These are phyloP conservation scores for Trichosporon asahii DNA, from an alignment of 1,284 basidiomycete genomes.

Conservation along the genomic window DNA sequence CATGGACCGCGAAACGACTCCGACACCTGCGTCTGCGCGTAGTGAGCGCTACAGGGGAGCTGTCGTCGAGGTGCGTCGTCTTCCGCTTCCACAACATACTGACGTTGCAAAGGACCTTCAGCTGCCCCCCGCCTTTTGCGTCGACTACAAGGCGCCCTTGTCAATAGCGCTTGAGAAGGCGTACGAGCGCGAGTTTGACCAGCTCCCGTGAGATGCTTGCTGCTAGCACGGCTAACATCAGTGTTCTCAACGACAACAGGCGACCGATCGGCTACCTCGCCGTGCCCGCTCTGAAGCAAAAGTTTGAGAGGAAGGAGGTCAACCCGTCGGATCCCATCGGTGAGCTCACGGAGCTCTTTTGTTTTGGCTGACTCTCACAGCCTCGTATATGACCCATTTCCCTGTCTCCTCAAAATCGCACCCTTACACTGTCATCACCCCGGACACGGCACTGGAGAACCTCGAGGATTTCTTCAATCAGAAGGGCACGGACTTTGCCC, in stretches of 20 bases:
- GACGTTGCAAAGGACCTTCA: constrained; percentile 69
- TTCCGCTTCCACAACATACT: not conserved
- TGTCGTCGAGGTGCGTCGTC: constrained; percentile 59
- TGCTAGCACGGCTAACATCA: constrained; percentile 43
- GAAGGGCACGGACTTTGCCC: constrained; percentile 64
- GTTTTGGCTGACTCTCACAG: constrained; percentile 52
- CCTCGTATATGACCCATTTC: constrained; percentile 71
- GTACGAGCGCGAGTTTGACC: constrained; percentile 84
- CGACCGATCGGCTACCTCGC: constrained; percentile 79
- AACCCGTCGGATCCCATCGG: constrained; percentile 56
- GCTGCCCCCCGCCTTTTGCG: constrained; percentile 80
- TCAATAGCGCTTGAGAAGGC: constrained; percentile 73
- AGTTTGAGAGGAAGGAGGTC: constrained; percentile 70
- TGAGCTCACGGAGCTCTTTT: constrained; percentile 50
- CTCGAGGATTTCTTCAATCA: constrained; percentile 68
- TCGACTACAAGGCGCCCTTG: constrained; percentile 67
- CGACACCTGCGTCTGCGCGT: constrained; percentile 53
- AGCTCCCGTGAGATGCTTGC: constrained; percentile 66
- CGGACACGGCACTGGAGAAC: constrained; percentile 68
- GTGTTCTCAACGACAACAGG: constrained; percentile 68
- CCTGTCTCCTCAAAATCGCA: constrained; percentile 59
- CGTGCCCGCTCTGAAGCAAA: constrained; percentile 66
- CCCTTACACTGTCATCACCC: constrained; percentile 72
- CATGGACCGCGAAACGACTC: constrained; percentile 45
- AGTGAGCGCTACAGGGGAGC: constrained; percentile 64